Evolutionary conservation across 73 alveolate genomes (phyloP).

Genomic region (Uronychia setigera): DNA sequence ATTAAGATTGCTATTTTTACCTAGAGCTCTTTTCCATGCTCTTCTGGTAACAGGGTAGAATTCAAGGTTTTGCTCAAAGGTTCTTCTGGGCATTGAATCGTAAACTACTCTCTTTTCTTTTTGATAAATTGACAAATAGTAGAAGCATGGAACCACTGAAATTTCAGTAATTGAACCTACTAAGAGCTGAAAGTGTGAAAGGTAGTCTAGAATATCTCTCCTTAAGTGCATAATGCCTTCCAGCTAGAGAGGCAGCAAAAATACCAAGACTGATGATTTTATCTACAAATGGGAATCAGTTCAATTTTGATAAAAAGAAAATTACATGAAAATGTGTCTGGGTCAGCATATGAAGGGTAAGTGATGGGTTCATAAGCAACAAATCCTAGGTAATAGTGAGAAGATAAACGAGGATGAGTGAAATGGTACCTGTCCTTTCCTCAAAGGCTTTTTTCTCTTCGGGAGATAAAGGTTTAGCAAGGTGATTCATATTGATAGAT

Average conservation of each 20-base stretch:
- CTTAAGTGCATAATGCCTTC: constrained; percentile 59
- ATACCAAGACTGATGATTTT: constrained; percentile 44
- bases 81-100: constrained; percentile 57
- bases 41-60: constrained; percentile 92
- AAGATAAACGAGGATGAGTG: not conserved
- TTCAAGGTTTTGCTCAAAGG: constrained; percentile 83
- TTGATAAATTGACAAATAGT: constrained; percentile 28
- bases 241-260: constrained; percentile 63
- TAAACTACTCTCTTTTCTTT: constrained; percentile 62
- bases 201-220: constrained; percentile 45
- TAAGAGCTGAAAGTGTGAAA: constrained; percentile 39
- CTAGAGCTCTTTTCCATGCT: constrained; percentile 88
- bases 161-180: not conserved
- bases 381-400: constrained; percentile 12
- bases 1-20: not conserved
- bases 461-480: not conserved
- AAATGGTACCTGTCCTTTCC: not conserved
- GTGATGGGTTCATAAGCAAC: constrained; percentile 53
- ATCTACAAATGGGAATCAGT: constrained; percentile 22
- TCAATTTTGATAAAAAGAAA: no score
- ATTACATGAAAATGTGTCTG: constrained; percentile 34
- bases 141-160: constrained; percentile 56
- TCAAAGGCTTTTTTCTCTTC: not conserved
- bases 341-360: constrained; percentile 45
- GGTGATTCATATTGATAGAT: not conserved